These are phyloP conservation scores for Castanea sativa DNA, from an alignment of 306 rosid species.

Conservation along the genomic window DNA sequence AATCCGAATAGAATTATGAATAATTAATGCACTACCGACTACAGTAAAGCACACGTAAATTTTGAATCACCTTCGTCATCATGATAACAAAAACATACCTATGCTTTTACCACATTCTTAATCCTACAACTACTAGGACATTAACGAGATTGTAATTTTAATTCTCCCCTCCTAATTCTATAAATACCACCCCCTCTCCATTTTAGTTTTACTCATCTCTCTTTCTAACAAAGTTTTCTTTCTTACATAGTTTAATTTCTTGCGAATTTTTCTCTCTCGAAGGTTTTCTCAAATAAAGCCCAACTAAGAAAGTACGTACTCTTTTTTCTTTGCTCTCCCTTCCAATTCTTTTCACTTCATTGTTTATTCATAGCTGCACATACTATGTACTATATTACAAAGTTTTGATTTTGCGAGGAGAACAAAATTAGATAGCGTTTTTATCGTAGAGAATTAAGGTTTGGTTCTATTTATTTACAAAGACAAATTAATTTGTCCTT, in stretches of 20 bases:
- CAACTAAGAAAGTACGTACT: background rate
- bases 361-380: background rate
- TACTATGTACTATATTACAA: background rate
- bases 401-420: too few species aligned
- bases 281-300: background rate
- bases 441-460: background rate
- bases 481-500: background rate
- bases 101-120: too few species aligned
- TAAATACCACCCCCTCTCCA: background rate
- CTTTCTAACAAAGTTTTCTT: background rate
- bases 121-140: background rate
- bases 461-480: background rate
- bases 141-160: background rate
- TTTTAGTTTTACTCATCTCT: background rate
- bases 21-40: too few species aligned
- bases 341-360: background rate
- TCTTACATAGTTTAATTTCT: background rate
- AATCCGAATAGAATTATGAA: too few species aligned
- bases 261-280: background rate
- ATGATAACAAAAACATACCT: too few species aligned
- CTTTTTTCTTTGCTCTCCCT: background rate
- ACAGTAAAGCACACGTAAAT: too few species aligned
- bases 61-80: too few species aligned
- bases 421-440: too few species aligned
- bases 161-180: background rate